Evolutionary conservation across 1,284 basidiomycete species (phyloP).

Genomic region (Macrocystidia cucumis): DNA sequence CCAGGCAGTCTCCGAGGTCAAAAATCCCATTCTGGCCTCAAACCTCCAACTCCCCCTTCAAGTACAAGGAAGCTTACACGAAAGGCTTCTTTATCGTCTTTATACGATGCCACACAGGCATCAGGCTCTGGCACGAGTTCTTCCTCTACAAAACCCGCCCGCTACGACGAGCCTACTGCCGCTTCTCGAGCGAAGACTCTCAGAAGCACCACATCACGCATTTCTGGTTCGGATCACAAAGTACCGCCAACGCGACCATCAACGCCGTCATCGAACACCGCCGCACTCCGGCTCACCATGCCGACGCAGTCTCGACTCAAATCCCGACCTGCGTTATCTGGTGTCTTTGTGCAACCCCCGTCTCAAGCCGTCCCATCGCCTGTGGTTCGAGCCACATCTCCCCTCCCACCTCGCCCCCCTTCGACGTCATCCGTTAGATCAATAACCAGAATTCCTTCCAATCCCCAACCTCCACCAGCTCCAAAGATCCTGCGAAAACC

Average conservation of each 20-base stretch:
- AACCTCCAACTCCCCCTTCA: constrained; percentile 58
- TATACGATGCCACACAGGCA: constrained; percentile 55
- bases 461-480: constrained; percentile 31
- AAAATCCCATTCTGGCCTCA: constrained; percentile 73
- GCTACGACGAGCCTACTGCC: constrained; percentile 70
- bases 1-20: constrained; percentile 68
- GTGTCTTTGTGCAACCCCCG: constrained; percentile 51
- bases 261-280: constrained; percentile 68
- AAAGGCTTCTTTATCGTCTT: constrained; percentile 69
- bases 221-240: constrained; percentile 46
- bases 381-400: constrained; percentile 41
- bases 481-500: constrained; percentile 69
- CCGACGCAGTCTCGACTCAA: constrained; percentile 69
- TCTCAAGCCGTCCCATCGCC: constrained; percentile 23
- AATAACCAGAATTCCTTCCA: constrained; percentile 11
- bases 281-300: constrained; percentile 77
- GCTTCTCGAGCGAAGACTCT: constrained; percentile 71
- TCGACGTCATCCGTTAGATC: constrained; percentile 32
- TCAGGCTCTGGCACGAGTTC: constrained; percentile 39
- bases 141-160: constrained; percentile 23
- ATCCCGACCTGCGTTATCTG: constrained; percentile 63
- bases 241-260: constrained; percentile 71
- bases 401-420: constrained; percentile 49
- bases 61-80: constrained; percentile 52
- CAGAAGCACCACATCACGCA: constrained; percentile 52